Evolutionary conservation across 306 rosid species (phyloP), one percentile per base, ranked within the genome.

Genomic region (Vigna reflexopilosa): DNA sequence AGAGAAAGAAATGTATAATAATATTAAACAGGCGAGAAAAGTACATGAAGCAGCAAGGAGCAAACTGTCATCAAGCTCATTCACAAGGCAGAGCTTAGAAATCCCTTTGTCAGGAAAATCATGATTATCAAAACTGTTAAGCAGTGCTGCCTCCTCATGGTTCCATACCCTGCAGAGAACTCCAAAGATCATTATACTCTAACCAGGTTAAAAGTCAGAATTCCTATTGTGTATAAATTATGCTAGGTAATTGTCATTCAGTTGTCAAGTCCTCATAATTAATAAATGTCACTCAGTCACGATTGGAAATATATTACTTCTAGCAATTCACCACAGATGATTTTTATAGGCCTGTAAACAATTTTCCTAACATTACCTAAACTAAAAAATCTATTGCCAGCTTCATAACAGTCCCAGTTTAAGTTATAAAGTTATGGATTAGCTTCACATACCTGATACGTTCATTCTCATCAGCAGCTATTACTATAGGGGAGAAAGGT

Each of bases 31-130:
- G 81, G 24, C n/a, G 70, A 72, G 81, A 77, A 78, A 22, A 84
- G 86, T 88, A 96, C 99, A 83, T 86, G 98, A 96, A 72, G 99
- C 99, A 77, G 98, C 94, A 68, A 96, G 96, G 79, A 96, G 99
- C 90, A 96, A 82, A 84, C 94, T 93, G 78, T 93, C 97, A 82
- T 96, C 98, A 78, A 93, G 97, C 83, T 96, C 99, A 86, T 96
- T 96, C 71, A 93, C 90, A 9, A 96, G 90, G 87, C 98, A 87
- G 58, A 96, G 97, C 86, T 93, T 96, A 47, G 97, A 88, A 81
- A 96, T 93, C 85, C 97, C 96, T 83, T 90, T 96, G 79, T 96
- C 98, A 42, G 91, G 94, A 90, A 87, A 87, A 78, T 90, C 94
- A 58, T 96, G 97, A 80, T 93, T 96, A 77, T 93, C 92, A 85